Conservation (phyloP, 352 stramenopile genomes). For the Peronosclerospora sorghi region DNA sequence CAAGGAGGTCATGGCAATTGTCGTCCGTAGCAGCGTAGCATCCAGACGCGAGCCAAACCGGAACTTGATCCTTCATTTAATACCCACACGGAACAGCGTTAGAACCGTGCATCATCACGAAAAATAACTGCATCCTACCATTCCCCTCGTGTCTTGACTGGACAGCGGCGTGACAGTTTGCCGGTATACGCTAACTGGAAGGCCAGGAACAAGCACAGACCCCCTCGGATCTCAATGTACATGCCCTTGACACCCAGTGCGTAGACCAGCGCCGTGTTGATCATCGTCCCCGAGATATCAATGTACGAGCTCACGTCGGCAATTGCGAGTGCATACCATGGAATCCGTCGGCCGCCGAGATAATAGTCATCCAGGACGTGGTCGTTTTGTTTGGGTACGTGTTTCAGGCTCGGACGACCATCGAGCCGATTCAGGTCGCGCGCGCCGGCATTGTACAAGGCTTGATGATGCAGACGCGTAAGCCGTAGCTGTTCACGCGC, state of each 20-base stretch:
- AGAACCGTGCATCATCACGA: neutral
- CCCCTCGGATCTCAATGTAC: conserved; percentile 76
- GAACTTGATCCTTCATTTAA: conserved; percentile 58
- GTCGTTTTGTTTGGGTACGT: conserved; percentile 12
- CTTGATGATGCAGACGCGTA: conserved; percentile 14
- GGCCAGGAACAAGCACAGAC: conserved; percentile 64
- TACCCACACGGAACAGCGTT: neutral
- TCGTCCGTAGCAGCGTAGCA: conserved; percentile 49
- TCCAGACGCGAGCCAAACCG: conserved; percentile 46
- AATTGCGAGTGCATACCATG: conserved; percentile 61
- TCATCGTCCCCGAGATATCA: conserved; percentile 78
- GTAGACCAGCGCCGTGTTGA: conserved; percentile 76
- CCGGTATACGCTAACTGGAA: conserved; percentile 76
- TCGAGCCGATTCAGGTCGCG: conserved; percentile 10
- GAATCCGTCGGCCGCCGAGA: conserved; percentile 48
- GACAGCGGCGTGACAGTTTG: conserved; percentile 60
- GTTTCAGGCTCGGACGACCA: neutral
- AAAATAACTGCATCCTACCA: conserved; percentile 46
- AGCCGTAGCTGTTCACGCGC: conserved; percentile 25
- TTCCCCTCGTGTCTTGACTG: conserved; percentile 69
- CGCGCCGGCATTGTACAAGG: conserved; percentile 10
- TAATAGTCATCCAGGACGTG: conserved; percentile 65
- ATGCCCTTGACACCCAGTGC: conserved; percentile 72
- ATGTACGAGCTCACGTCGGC: conserved; percentile 80
- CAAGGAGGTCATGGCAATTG: conserved; percentile 59